A percentile compares a stretch with the other conserved stretches of the same genome.
These are phyloP conservation scores for Neofusicoccum kwambonambiense DNA, from an alignment of 2,329 filamentous ascomycete genomes.

Conservation along the genomic window DNA sequence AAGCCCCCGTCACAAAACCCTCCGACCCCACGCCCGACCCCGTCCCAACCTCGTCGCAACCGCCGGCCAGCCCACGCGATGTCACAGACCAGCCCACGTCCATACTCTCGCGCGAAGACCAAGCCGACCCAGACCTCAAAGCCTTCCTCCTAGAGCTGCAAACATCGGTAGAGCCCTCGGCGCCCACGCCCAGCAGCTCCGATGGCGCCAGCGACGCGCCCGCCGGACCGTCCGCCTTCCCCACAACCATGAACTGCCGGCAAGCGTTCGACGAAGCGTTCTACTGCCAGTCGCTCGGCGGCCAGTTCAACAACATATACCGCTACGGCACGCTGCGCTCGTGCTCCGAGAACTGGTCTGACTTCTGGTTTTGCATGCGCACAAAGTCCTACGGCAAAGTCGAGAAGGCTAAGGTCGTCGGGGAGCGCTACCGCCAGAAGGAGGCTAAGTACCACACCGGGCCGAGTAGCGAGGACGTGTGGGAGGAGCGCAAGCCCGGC, in stretches of 20 bases:
- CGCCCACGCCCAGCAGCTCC: constrained; percentile 16
- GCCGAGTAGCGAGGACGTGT: constrained; percentile 85
- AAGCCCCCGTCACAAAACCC: constrained; percentile 19
- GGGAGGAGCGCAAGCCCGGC: constrained; percentile 64
- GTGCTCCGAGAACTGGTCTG: constrained; percentile 83
- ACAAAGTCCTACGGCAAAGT: constrained; percentile 62
- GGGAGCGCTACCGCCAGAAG: constrained; percentile 67
- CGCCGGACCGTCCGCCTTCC: constrained; percentile 54
- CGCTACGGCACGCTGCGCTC: constrained; percentile 73
- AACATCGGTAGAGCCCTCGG: constrained; percentile 26
- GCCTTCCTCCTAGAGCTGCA: constrained; percentile 52
- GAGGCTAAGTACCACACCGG: constrained; percentile 65
- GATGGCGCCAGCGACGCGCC: constrained; percentile 15
- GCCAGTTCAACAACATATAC: constrained; percentile 90
- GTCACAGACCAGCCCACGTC: constrained; percentile 17
- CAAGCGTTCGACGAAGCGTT: constrained; percentile 89
- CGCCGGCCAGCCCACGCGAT: constrained; percentile 21
- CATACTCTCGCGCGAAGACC: constrained; percentile 43
- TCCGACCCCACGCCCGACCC: constrained; percentile 21
- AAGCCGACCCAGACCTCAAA: constrained; percentile 56
- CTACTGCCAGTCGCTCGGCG: constrained; percentile 88
- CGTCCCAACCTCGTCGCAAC: constrained; percentile 23
- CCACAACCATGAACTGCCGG: constrained; percentile 82
- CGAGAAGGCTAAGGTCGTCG: constrained; percentile 60
- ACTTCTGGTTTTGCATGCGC: constrained; percentile 98